phyloP scores from a whole-genome alignment of 352 stramenopile species.

The Phytophthora sansomeana region DNA sequence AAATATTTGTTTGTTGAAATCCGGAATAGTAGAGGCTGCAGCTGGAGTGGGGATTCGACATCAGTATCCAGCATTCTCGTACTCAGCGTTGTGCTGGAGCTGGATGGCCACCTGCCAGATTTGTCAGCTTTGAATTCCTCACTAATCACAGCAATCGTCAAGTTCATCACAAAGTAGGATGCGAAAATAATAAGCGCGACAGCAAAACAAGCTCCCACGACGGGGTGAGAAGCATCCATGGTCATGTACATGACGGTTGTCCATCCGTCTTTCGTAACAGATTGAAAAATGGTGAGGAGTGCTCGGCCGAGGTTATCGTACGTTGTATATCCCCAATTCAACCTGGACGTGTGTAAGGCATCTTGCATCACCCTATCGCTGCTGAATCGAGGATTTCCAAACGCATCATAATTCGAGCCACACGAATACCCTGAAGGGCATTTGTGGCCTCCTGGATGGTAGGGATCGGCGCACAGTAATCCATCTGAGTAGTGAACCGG shows the following conservation, averaged over 20 bases:
- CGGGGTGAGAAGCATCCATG: slow-evolving; percentile 53
- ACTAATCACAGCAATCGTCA: slow-evolving; percentile 91
- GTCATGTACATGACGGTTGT: slow-evolving; percentile 91
- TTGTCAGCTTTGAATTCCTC: slow-evolving; percentile 83
- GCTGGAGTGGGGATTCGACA: slow-evolving; percentile 5
- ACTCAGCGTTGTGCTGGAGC: too few species aligned
- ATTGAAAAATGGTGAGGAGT: slow-evolving; percentile 93
- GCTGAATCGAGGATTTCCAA: slow-evolving; percentile 66
- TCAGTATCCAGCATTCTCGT: slow-evolving; percentile 7
- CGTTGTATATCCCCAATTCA: slow-evolving; percentile 91
- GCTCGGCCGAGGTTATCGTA: slow-evolving; percentile 92
- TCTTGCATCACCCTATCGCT: slow-evolving; percentile 43
- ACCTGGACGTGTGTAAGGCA: slow-evolving; percentile 50
- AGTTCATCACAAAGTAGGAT: slow-evolving; percentile 93
- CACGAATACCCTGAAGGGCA: slow-evolving; percentile 48
- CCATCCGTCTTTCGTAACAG: slow-evolving; percentile 94
- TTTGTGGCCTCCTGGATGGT: slow-evolving; percentile 48
- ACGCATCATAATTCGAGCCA: slow-evolving; percentile 67
- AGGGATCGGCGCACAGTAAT: slow-evolving; percentile 61
- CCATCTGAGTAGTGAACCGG: slow-evolving; percentile 81
- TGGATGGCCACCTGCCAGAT: not conserved
- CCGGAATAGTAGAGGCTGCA: not conserved
- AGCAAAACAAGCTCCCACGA: slow-evolving; percentile 81
- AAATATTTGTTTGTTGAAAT: slow-evolving; percentile 62
- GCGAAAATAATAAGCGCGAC: slow-evolving; percentile 87